Conservation (phyloP, 345 rosid genomes). For the Brassica incana region DNA sequence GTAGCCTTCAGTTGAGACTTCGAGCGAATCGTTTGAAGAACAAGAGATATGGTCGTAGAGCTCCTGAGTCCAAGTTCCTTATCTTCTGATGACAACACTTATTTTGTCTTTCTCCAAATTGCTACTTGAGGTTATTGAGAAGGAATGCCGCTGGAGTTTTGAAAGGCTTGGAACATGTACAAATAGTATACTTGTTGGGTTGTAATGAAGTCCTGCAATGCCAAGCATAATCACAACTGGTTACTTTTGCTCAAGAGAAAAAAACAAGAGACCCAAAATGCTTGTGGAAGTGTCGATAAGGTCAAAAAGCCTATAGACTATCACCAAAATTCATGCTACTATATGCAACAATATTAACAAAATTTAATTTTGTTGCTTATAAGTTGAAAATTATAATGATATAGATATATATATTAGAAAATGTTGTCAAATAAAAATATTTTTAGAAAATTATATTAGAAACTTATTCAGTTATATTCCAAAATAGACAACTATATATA, state of each 20-base stretch:
- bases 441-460: too few relatives aligned
- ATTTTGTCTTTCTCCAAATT: not conserved
- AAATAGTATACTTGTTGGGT: constrained; percentile 12
- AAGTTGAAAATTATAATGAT: not conserved
- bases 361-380: not conserved
- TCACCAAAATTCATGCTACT: too few relatives aligned
- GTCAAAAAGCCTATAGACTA: too few relatives aligned
- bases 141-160: not conserved
- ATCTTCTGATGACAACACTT: constrained; percentile 12
- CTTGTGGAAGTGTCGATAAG: not conserved
- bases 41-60: not conserved
- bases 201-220: constrained; percentile 8
- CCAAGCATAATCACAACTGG: not conserved
- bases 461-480: not conserved
- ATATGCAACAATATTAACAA: too few relatives aligned
- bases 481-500: not conserved
- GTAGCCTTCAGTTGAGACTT: not conserved
- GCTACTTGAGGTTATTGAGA: constrained; percentile 10
- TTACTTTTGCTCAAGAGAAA: not conserved
- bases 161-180: constrained; percentile 6
- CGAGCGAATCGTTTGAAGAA: not conserved
- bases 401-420: not conserved
- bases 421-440: too few relatives aligned
- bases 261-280: not conserved
- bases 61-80: constrained; percentile 8